These are phyloP conservation scores for Penicillium oxalicum DNA, from an alignment of 2,329 filamentous ascomycete species.

Conservation along the genomic window DNA sequence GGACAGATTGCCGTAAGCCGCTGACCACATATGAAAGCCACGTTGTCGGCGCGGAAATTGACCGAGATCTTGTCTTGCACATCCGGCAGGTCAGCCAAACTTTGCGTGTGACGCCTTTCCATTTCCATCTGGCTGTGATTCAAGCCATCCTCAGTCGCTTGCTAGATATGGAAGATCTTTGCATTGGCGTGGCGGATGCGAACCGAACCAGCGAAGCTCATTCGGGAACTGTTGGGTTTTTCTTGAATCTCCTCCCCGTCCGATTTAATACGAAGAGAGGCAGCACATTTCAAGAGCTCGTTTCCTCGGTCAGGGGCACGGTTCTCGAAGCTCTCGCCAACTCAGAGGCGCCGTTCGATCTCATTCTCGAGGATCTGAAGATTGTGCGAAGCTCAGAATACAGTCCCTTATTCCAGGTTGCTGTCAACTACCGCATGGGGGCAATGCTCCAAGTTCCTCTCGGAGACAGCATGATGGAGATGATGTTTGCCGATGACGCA, in stretches of 20 bases:
- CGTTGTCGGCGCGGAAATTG: too few species aligned
- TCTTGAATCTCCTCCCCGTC: constrained; percentile 38
- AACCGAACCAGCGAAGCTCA: constrained; percentile 25
- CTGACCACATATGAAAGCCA: too few species aligned
- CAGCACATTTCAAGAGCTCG: constrained; percentile 15
- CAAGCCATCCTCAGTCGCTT: constrained; percentile 26
- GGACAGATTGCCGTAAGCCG: too few species aligned
- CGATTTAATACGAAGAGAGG: constrained; percentile 15
- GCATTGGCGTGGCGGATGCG: constrained; percentile 40
- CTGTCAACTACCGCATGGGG: constrained; percentile 27
- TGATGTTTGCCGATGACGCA: constrained; percentile 55
- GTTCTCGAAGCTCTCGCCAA: constrained; percentile 19
- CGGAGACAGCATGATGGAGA: constrained; percentile 6
- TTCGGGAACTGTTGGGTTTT: constrained; percentile 31
- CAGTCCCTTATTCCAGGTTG: constrained; percentile 34
- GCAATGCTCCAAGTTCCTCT: background rate
- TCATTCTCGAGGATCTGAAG: constrained; percentile 27
- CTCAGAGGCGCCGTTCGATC: constrained; percentile 28
- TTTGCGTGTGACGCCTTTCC: constrained; percentile 21
- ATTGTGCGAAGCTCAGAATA: constrained; percentile 18
- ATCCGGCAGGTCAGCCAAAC: too few species aligned
- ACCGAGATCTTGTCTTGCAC: too few species aligned
- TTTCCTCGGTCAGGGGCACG: constrained; percentile 13
- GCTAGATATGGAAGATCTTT: constrained; percentile 26
- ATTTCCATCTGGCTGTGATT: constrained; percentile 35